Conservation (phyloP, 345 rosid species). For the Pistacia integerrima region DNA sequence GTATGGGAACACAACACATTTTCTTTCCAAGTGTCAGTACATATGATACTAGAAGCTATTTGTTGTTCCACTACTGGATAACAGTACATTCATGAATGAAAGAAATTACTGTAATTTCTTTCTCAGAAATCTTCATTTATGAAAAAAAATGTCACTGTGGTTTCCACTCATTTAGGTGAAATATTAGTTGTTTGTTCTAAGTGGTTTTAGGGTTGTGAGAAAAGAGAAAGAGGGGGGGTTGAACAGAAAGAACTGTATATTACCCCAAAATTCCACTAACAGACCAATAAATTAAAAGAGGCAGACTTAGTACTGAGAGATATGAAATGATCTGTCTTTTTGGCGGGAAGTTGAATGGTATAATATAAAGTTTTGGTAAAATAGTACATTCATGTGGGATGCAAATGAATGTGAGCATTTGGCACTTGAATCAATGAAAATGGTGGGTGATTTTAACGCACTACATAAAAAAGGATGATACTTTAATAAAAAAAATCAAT, state of each 20-base stretch:
- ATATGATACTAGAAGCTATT: too few relatives aligned
- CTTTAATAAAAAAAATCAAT: background rate
- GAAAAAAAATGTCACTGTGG: background rate
- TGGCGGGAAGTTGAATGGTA: conserved; percentile 34
- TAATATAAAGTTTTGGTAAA: background rate
- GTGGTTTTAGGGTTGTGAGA: background rate
- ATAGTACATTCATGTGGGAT: conserved; percentile 12
- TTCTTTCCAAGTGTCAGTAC: too few relatives aligned
- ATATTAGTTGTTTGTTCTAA: too few relatives aligned
- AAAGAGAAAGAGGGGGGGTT: background rate
- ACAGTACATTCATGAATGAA: background rate
- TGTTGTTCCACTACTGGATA: too few relatives aligned
- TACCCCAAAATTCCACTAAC: background rate
- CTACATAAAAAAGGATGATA: conserved; percentile 1
- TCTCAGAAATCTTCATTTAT: too few relatives aligned
- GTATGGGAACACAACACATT: too few relatives aligned
- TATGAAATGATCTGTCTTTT: background rate
- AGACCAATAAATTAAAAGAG: background rate
- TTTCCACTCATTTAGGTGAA: too few relatives aligned
- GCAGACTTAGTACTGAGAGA: background rate
- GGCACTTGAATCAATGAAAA: conserved; percentile 28
- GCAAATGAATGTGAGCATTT: conserved; percentile 24
- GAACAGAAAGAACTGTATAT: background rate
- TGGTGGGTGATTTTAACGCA: conserved; percentile 25
- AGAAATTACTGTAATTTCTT: background rate